Evolutionary conservation across 768 basidiomycete species (phyloP).

Genomic region (Lentinula lateritia): DNA sequence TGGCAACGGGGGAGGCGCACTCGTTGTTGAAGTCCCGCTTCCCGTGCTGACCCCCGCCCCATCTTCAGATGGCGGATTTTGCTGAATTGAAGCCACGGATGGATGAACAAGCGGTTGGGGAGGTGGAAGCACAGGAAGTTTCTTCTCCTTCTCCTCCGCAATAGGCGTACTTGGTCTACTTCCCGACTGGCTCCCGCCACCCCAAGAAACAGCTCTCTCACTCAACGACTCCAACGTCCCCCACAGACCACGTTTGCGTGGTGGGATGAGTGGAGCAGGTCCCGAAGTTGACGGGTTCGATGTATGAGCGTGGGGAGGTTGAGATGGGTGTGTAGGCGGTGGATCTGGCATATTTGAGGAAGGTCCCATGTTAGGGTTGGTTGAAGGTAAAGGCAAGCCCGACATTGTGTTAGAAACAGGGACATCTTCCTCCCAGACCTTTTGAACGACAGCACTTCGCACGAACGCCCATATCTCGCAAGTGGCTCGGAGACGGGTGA

Average conservation of each 20-base stretch:
- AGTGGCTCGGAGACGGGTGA: slow-evolving; percentile 76
- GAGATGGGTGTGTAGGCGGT: not conserved
- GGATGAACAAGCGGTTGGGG: slow-evolving; percentile 33
- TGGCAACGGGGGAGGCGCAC: not conserved
- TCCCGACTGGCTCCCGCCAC: slow-evolving; percentile 37
- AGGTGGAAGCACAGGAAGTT: slow-evolving; percentile 17
- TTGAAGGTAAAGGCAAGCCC: slow-evolving; percentile 15
- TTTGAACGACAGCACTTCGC: slow-evolving; percentile 74
- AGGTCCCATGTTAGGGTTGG: not conserved
- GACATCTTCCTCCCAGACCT: slow-evolving; percentile 83
- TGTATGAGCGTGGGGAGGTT: not conserved
- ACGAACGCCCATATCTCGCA: slow-evolving; percentile 90
- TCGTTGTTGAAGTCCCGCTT: not conserved
- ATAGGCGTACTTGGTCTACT: slow-evolving; percentile 18
- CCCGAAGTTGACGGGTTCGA: slow-evolving; percentile 18
- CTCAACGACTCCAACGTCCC: slow-evolving; percentile 61
- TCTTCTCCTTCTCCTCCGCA: slow-evolving; percentile 17
- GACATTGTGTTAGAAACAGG: slow-evolving; percentile 3
- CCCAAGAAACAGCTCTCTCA: slow-evolving; percentile 56
- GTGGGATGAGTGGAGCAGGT: slow-evolving; percentile 33
- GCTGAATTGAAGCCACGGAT: not conserved
- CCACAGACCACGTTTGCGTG: slow-evolving; percentile 60
- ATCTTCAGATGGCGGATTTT: not conserved
- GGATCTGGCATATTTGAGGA: not conserved
- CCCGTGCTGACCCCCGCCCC: not conserved